Conservation (phyloP, 2,329 filamentous ascomycete genomes). For the Aspergillus viridinutans region DNA sequence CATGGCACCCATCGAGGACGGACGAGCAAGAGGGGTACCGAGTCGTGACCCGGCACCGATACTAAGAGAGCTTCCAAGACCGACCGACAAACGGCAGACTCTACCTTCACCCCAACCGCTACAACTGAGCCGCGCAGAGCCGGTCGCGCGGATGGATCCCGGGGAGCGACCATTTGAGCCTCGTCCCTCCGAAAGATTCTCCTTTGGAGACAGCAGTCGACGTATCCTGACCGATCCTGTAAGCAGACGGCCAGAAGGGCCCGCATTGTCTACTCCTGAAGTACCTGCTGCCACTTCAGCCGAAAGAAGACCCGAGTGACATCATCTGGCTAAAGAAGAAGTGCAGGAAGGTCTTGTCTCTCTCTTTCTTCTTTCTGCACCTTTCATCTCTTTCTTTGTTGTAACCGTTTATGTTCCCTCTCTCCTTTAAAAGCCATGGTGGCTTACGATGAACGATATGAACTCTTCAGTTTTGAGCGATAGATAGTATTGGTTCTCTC, state of each 20-base stretch:
- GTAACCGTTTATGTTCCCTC: background rate
- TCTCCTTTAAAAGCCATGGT: slow-evolving; percentile 5
- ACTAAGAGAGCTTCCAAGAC: slow-evolving; percentile 26
- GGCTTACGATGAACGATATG: slow-evolving; percentile 20
- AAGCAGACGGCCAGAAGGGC: slow-evolving; percentile 20
- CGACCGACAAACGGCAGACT: slow-evolving; percentile 23
- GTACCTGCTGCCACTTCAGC: slow-evolving; percentile 15
- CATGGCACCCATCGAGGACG: slow-evolving; percentile 11
- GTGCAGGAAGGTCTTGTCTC: background rate
- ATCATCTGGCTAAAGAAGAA: background rate
- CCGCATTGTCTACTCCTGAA: slow-evolving; percentile 16
- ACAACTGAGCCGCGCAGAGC: slow-evolving; percentile 25
- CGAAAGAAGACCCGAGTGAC: slow-evolving; percentile 18
- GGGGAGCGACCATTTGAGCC: slow-evolving; percentile 21
- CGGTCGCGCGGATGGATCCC: slow-evolving; percentile 21
- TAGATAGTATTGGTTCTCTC: slow-evolving; percentile 29
- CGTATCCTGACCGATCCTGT: slow-evolving; percentile 21
- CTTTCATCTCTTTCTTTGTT: slow-evolving; percentile 1
- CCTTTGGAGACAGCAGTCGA: slow-evolving; percentile 22
- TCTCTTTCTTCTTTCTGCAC: background rate
- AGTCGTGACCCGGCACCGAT: slow-evolving; percentile 17
- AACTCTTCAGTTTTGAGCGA: slow-evolving; percentile 24
- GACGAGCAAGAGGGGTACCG: slow-evolving; percentile 18
- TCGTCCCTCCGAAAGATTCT: slow-evolving; percentile 20
- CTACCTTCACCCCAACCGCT: slow-evolving; percentile 28